Conservation (phyloP, 495 filamentous ascomycete genomes). For the Annulohypoxylon maeteangense region DNA sequence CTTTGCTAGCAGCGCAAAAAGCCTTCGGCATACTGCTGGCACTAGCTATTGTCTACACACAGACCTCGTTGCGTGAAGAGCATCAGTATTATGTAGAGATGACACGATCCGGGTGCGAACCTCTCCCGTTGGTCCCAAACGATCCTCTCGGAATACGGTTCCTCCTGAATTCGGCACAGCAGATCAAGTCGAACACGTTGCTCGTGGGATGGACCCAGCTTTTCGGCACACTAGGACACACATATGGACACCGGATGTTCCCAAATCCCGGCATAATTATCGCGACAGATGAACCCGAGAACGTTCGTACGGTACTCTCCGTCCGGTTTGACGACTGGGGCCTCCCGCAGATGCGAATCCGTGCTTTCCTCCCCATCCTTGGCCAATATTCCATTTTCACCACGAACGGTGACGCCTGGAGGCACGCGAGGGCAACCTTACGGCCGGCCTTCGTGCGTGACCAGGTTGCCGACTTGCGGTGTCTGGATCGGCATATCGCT, state of each 20-base stretch:
- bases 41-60: constrained; percentile 4
- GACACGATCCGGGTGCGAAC: constrained; percentile 38
- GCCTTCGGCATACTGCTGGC: constrained; percentile 1
- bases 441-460: constrained; percentile 60
- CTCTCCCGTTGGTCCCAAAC: constrained; percentile 47
- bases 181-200: constrained; percentile 45
- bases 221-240: constrained; percentile 46
- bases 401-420: constrained; percentile 74
- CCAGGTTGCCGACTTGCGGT: constrained; percentile 62
- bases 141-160: constrained; percentile 56
- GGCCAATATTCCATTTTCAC: constrained; percentile 70
- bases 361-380: constrained; percentile 48
- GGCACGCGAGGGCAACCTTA: constrained; percentile 58
- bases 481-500: constrained; percentile 67
- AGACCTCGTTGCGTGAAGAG: constrained; percentile 22
- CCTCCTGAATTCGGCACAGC: constrained; percentile 43
- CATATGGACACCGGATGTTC: constrained; percentile 47
- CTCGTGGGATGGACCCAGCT: constrained; percentile 34
- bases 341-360: constrained; percentile 48
- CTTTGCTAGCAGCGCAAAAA: not conserved
- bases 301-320: constrained; percentile 73
- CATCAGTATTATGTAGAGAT: constrained; percentile 31
- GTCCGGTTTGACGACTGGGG: constrained; percentile 69
- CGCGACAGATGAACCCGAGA: constrained; percentile 75
- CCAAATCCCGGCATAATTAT: constrained; percentile 45